Base-by-base conservation (phyloP, 257 asterid genomes). In the Perilla frutescens region DNA sequence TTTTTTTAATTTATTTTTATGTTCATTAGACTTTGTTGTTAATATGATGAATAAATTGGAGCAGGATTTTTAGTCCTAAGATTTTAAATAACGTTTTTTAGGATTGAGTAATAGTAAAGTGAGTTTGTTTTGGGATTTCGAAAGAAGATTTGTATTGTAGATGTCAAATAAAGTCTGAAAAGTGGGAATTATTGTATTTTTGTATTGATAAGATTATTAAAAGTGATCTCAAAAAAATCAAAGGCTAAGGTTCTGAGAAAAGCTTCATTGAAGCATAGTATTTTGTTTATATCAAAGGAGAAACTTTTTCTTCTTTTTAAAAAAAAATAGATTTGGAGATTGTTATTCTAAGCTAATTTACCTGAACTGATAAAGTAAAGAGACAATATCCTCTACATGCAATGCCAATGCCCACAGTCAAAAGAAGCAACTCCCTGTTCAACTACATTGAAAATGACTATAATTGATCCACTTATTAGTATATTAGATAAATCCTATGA, bases 341-440 rank as follows among this genome's bases (percentile, higher is more conserved):
- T 58, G 41, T 41, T 58, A 32, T 54, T 14, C 75, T 29, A 55
- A 26, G 50, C 15, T 63, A 51, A 48, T 64, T 73, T 81, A 91
- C 99, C 99, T 95, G 87, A 50, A 81, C 72, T 4, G 99, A 95
- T 59, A 95, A 89, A 65, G 84, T 86, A 64, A 84, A 70, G 10
- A 92, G 90, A 78, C 99, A 95, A 80, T 95, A 95, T 78, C 98
- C 99, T 68, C 86, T 85, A 67, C 99, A 95, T 32, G 91, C 96
- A 71, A 94, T 80, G 80, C 99, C 99, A 54, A 95, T 82, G 37
- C 87, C 87, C 79, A 86, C 91, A 0, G 97, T 95, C 77, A 92
- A 77, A 59, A 88, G 87, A 41, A 92, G 84, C 73, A 92, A 81
- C 79, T 95, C 99, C 82, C 90, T 89, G 85, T 92, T 95, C 54